Conservation (phyloP, 306 rosid genomes). For the Hippophae tibetana region DNA sequence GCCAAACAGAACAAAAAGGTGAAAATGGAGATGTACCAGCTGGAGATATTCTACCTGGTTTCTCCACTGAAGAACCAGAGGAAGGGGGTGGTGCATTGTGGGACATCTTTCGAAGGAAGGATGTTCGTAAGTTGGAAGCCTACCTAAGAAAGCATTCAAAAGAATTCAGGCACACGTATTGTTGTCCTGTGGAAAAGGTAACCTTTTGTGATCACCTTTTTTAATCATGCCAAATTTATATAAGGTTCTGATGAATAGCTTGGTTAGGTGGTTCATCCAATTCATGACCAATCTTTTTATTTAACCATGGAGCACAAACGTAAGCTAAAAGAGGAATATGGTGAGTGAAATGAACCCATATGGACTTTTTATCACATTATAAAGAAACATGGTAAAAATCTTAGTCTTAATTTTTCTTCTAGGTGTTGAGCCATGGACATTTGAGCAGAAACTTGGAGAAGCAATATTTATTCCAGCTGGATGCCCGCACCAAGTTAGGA, state of each 20-base stretch:
- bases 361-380: not conserved
- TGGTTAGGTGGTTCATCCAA: conserved; percentile 63
- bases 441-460: conserved; percentile 67
- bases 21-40: conserved; percentile 12
- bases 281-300: conserved; percentile 77
- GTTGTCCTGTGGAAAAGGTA: conserved; percentile 64
- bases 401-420: not conserved
- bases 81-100: conserved; percentile 60
- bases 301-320: conserved; percentile 57
- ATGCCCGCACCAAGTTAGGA: conserved; percentile 89
- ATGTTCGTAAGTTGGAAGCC: conserved; percentile 48
- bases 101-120: conserved; percentile 84
- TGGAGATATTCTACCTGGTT: conserved; percentile 15
- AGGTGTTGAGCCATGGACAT: conserved; percentile 82
- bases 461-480: conserved; percentile 90
- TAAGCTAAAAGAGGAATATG: conserved; percentile 66
- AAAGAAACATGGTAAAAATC: no score
- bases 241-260: not conserved
- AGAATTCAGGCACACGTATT: conserved; percentile 69
- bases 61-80: conserved; percentile 14
- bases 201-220: not conserved
- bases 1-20: conserved; percentile 10
- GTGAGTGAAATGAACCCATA: conserved; percentile 25
- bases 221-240: conserved; percentile 5
- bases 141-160: conserved; percentile 53